Evolutionary conservation across 2,329 filamentous ascomycete genomes (phyloP), one percentile per base, ranked within the genome.

Genomic region (Calonectria crousiana): DNA sequence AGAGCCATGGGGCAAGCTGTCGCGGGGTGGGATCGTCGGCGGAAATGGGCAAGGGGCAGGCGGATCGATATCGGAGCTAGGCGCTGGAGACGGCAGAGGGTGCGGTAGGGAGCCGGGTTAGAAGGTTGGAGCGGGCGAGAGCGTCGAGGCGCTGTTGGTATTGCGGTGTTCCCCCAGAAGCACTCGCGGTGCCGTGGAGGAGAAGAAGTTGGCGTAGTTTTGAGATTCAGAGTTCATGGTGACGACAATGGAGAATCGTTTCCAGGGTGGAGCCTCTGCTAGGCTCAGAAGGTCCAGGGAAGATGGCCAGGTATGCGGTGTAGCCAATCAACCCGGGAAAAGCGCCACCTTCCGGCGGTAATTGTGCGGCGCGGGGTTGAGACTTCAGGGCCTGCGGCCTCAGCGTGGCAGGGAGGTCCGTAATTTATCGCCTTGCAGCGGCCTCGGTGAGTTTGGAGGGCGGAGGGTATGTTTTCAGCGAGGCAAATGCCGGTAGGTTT

Each of bases 1-100:
- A 81, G 72, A 80, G 79, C 79, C 79, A 81, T 81, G 76, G 77
- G 73, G 76, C 77, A 68, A 69, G 73, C 74, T 67, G 71, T 78
- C 60, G 69, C 30, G 71, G 73, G 77, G 72, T 65, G 53, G 49
- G 49, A 72, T 49, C 41, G 74, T 73, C 52, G 53, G 62, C 36
- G 70, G 67, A 72, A 44, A 53, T 41, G 51, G 73, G 52, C 60
- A 38, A 67, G 58, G 74, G 65, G 47, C 53, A 60, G 67, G 47
- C 30, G 76, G 71, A 69, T 77, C 71, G 74, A 72, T 76, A 69
- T 76, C 56, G 64, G 58, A 68, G 51, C 36, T 58, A 67, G 30
- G 52, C 32, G 64, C 14, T 52, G 64, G n/a, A 49, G 23, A 14
- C 47, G 32, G 26, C 9, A 51, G 26, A 58, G 47, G 47, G 20